phyloP scores from a whole-genome alignment of 306 rosid species.

The Glycine soja region DNA sequence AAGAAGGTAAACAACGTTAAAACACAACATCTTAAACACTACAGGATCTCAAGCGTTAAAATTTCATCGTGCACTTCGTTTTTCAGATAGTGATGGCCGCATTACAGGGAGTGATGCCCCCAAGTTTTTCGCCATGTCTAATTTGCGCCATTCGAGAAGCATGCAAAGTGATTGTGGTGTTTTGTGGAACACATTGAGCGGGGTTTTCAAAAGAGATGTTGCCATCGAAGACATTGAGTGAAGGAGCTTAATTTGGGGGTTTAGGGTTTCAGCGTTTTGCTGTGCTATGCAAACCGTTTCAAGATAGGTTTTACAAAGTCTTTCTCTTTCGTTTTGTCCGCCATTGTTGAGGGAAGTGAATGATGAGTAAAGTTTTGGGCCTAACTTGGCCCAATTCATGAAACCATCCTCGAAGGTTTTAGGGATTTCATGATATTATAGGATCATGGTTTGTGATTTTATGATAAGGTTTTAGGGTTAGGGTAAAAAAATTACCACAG shows the following conservation, averaged over 20 bases:
- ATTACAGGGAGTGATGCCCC: too few relatives aligned
- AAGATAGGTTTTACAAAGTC: conserved; percentile 13
- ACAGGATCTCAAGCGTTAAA: too few relatives aligned
- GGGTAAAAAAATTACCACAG: too few relatives aligned
- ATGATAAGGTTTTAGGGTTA: too few relatives aligned
- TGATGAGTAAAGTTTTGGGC: conserved; percentile 12
- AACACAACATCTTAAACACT: too few relatives aligned
- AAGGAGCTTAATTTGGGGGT: background rate
- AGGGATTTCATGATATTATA: too few relatives aligned
- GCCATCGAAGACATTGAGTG: conserved; percentile 44
- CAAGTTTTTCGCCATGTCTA: too few relatives aligned
- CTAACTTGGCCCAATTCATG: background rate
- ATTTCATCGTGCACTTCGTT: too few relatives aligned
- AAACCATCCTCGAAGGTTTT: background rate
- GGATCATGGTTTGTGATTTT: too few relatives aligned
- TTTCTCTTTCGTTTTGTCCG: background rate
- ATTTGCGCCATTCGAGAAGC: conserved; percentile 35
- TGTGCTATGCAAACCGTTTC: conserved; percentile 11
- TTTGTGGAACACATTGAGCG: conserved; percentile 31
- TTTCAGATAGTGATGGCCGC: too few relatives aligned
- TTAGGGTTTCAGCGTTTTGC: conserved; percentile 31
- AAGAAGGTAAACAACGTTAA: too few relatives aligned
- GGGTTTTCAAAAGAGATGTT: conserved; percentile 38
- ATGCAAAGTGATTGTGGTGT: conserved; percentile 38
- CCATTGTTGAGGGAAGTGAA: conserved; percentile 17